A percentile compares a stretch with the other conserved stretches of the same genome.
Conservation (phyloP, 306 rosid species). For the Mucuna pruriens region DNA sequence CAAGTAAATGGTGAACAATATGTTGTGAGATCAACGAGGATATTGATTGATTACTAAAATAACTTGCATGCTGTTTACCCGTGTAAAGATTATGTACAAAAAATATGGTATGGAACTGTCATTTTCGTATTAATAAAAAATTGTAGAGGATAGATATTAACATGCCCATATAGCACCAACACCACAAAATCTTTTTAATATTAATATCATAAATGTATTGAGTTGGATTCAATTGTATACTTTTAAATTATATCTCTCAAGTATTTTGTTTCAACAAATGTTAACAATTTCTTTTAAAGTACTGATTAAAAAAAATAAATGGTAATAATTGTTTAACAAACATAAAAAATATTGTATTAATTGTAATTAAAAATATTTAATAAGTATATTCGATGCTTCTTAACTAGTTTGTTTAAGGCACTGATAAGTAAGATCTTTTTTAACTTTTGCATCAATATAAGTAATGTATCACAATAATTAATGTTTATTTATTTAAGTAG, state of each 20-base stretch:
- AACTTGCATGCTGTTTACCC: neutral
- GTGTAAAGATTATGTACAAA: neutral
- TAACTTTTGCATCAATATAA: too few species aligned
- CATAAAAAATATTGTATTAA: too few species aligned
- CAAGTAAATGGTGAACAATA: neutral
- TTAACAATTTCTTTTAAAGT: neutral
- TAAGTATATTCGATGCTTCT: too few species aligned
- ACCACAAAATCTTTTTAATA: neutral
- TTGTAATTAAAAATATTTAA: too few species aligned
- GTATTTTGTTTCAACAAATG: neutral
- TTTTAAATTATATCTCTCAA: neutral
- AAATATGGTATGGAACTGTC: neutral
- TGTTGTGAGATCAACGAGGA: neutral
- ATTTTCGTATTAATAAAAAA: neutral
- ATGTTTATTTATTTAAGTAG: neutral
- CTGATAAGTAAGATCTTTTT: too few species aligned
- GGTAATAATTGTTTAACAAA: neutral
- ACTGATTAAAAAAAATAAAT: neutral
- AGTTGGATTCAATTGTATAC: neutral
- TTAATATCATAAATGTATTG: neutral
- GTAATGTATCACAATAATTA: too few species aligned
- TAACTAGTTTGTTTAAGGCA: too few species aligned
- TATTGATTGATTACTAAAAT: neutral
- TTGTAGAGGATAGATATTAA: neutral
- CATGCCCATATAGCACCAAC: neutral